Conservation (phyloP, 352 stramenopile species). For the Pythium brassicae region DNA sequence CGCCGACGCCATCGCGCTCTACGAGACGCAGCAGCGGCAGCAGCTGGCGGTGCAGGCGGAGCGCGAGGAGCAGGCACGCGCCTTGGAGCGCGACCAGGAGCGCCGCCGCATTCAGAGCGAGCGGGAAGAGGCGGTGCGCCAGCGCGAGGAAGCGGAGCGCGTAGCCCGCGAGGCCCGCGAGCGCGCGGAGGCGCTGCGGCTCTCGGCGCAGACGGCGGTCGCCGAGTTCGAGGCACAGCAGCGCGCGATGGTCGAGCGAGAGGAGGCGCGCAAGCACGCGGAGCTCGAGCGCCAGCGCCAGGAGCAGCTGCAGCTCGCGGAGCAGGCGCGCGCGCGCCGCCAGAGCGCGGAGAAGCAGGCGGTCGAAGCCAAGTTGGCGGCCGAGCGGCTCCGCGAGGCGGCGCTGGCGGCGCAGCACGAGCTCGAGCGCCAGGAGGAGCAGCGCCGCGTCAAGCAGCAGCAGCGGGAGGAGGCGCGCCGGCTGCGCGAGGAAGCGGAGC, state of each 20-base stretch:
- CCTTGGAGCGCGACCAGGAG: conserved; percentile 25
- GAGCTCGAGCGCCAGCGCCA: conserved; percentile 58
- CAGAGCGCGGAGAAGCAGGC: conserved; percentile 59
- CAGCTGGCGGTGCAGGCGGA: conserved; percentile 28
- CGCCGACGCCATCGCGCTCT: conserved; percentile 30
- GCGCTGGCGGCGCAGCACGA: conserved; percentile 51
- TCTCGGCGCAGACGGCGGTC: conserved; percentile 57
- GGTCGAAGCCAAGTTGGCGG: conserved; percentile 43
- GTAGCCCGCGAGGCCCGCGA: conserved; percentile 56
- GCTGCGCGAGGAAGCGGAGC: conserved; percentile 51
- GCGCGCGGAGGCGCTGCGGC: conserved; percentile 51
- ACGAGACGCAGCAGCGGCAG: conserved; percentile 46
- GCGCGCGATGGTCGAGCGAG: conserved; percentile 45
- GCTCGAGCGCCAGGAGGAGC: conserved; percentile 53
- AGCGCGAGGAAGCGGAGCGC: conserved; percentile 55
- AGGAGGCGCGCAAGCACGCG: conserved; percentile 52
- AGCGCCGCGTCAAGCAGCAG: conserved; percentile 32
- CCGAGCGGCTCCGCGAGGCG: conserved; percentile 50
- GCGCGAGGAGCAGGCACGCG: conserved; percentile 25
- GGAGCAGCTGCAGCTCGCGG: conserved; percentile 51
- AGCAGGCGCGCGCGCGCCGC: conserved; percentile 42
- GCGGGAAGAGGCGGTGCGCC: conserved; percentile 37
- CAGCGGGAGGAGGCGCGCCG: conserved; percentile 46
- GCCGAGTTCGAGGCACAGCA: conserved; percentile 65
- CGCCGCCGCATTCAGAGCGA: conserved; percentile 44